Conservation (phyloP, 768 basidiomycete genomes). For the Pleurotus tuoliensis region DNA sequence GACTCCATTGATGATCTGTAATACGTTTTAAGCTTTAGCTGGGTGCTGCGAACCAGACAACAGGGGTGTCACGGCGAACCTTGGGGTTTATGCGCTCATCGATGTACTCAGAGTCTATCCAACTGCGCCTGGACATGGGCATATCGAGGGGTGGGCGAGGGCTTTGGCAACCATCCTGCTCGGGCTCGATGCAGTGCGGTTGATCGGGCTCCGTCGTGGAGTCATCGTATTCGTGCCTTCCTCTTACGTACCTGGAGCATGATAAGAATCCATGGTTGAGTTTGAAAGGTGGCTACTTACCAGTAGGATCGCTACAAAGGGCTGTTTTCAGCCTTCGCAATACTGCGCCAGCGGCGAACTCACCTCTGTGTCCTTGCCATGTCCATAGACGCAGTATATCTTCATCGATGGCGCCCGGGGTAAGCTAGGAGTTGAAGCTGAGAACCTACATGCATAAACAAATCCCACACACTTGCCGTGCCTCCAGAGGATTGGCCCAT, state of each 20-base stretch:
- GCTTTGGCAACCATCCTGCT: slow-evolving; percentile 37
- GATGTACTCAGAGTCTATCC: slow-evolving; percentile 85
- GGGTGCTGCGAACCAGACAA: background rate
- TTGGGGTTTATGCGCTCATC: slow-evolving; percentile 58
- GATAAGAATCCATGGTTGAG: too few relatives aligned
- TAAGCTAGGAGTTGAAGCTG: slow-evolving; percentile 41
- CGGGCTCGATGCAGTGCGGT: slow-evolving; percentile 41
- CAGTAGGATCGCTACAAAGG: slow-evolving; percentile 74
- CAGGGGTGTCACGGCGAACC: slow-evolving; percentile 23
- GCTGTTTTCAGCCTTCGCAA: background rate
- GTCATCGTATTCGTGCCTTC: slow-evolving; percentile 66
- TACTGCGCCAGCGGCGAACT: slow-evolving; percentile 16
- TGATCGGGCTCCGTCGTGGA: slow-evolving; percentile 38
- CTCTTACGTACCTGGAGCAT: slow-evolving; percentile 61
- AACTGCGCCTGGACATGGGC: slow-evolving; percentile 51
- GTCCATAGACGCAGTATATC: slow-evolving; percentile 90
- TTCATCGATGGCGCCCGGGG: slow-evolving; percentile 91
- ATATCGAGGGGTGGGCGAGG: slow-evolving; percentile 46
- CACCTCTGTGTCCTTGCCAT: slow-evolving; percentile 94
- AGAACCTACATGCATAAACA: background rate
- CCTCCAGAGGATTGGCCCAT: slow-evolving; percentile 91
- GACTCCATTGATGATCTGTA: slow-evolving; percentile 74
- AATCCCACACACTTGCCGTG: slow-evolving; percentile 40
- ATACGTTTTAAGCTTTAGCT: background rate
- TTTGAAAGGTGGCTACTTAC: slow-evolving; percentile 29